A percentile compares a stretch with the other conserved stretches of the same genome.
These are phyloP conservation scores for Mollisiaceae sp. DNA, from an alignment of 2,329 filamentous ascomycete genomes.

Conservation along the genomic window DNA sequence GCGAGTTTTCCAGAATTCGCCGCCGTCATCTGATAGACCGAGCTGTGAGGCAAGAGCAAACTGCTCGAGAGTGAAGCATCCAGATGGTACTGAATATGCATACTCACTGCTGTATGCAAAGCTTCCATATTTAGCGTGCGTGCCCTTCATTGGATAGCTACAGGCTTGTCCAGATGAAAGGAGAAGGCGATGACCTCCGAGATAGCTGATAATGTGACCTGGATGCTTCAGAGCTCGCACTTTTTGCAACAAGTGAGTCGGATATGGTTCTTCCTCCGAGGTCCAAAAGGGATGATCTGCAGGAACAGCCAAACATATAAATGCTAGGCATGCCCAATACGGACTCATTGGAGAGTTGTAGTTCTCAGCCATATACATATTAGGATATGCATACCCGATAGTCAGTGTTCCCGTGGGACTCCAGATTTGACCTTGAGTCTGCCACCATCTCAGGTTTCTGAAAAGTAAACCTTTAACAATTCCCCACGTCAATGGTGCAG, in stretches of 20 bases:
- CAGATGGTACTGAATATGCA: constrained; percentile 78
- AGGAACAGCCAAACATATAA: constrained; percentile 74
- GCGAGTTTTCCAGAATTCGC: constrained; percentile 81
- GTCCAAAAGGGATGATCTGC: constrained; percentile 77
- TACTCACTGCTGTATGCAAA: constrained; percentile 81
- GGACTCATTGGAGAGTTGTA: constrained; percentile 76
- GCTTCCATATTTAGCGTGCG: constrained; percentile 80
- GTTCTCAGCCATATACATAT: constrained; percentile 81
- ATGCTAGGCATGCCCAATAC: constrained; percentile 82
- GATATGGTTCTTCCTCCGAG: constrained; percentile 65
- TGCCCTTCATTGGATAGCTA: constrained; percentile 80
- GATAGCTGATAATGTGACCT: constrained; percentile 72
- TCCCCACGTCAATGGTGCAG: constrained; percentile 75
- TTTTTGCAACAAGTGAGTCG: constrained; percentile 59
- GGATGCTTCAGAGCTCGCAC: constrained; percentile 69
- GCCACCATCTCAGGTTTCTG: constrained; percentile 80
- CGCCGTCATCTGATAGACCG: constrained; percentile 76
- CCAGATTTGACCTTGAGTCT: constrained; percentile 76
- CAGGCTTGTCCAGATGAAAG: constrained; percentile 80
- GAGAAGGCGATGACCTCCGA: constrained; percentile 77
- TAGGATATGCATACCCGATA: constrained; percentile 77
- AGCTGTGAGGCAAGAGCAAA: constrained; percentile 78
- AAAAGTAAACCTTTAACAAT: constrained; percentile 78
- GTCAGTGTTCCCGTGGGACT: constrained; percentile 75
- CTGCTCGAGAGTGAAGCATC: constrained; percentile 76